Evolutionary conservation across 768 basidiomycete genomes (phyloP).

Genomic region (Tulasnella sp.): DNA sequence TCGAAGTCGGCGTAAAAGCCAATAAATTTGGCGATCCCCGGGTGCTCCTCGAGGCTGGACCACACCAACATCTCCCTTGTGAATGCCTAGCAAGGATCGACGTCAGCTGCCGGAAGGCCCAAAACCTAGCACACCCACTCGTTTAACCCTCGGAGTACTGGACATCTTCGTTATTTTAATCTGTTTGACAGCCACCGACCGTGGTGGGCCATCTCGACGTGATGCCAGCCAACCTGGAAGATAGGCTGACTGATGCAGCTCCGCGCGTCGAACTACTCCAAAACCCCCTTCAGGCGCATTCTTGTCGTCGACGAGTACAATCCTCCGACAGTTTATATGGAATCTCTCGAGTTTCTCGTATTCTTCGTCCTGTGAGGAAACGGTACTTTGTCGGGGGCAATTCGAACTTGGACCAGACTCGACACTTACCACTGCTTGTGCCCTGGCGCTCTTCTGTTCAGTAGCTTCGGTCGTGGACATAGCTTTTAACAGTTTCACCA

Average conservation of each 20-base stretch:
- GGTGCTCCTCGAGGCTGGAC: not conserved
- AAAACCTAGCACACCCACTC: too few relatives aligned
- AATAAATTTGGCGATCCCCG: not conserved
- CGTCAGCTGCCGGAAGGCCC: not conserved
- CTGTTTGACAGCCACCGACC: not conserved
- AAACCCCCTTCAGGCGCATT: not conserved
- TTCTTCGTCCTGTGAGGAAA: not conserved
- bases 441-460: not conserved
- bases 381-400: too few relatives aligned
- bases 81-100: not conserved
- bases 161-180: not conserved
- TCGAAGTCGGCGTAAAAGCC: not conserved
- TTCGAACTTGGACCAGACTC: too few relatives aligned
- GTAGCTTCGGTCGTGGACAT: too few relatives aligned
- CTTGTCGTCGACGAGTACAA: not conserved
- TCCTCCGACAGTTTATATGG: not conserved
- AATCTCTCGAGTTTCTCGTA: not conserved
- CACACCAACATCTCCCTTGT: not conserved
- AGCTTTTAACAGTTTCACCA: too few relatives aligned
- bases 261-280: not conserved
- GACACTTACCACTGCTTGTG: not conserved
- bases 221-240: not conserved
- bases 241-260: not conserved
- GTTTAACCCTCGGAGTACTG: too few relatives aligned
- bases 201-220: not conserved